phyloP scores from a whole-genome alignment of 2,329 filamentous ascomycete genomes.

The Mariannaea sp. region DNA sequence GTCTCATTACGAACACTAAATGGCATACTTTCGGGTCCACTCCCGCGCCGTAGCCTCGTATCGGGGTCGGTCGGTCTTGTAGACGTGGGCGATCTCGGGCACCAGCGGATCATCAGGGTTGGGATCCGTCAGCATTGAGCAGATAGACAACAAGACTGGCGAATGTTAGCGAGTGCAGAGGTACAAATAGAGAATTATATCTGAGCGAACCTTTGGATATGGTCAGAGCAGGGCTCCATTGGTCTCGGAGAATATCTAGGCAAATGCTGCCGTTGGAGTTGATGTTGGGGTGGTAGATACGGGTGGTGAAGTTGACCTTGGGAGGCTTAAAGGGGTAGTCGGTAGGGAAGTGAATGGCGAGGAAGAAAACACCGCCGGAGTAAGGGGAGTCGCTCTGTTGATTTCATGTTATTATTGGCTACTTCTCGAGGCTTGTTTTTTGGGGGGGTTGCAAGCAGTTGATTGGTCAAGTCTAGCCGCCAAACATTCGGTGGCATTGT shows the following conservation, averaged over 20 bases:
- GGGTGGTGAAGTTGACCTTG: constrained; percentile 99
- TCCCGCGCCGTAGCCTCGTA: constrained; percentile 97
- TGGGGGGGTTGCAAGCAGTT: constrained; percentile 9
- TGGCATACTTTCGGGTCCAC: constrained; percentile 99
- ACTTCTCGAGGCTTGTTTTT: not conserved
- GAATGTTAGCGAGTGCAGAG: constrained; percentile 2
- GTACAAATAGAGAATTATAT: constrained; percentile 9
- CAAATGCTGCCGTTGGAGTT: constrained; percentile 99
- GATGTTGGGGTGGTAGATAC: constrained; percentile 99
- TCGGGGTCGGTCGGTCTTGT: constrained; percentile 96
- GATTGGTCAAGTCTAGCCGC: constrained; percentile 22
- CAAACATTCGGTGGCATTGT: constrained; percentile 26
- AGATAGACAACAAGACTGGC: constrained; percentile 95
- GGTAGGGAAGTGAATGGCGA: constrained; percentile 98
- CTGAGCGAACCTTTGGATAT: constrained; percentile 85
- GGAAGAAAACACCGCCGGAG: constrained; percentile 98
- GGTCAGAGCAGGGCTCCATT: constrained; percentile 98
- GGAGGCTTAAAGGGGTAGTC: constrained; percentile 99
- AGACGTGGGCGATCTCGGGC: constrained; percentile 98
- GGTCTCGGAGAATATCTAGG: constrained; percentile 95
- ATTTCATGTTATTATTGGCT: constrained; percentile 37
- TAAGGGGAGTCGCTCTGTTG: constrained; percentile 90
- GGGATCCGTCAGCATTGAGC: constrained; percentile 99
- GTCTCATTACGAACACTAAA: constrained; percentile 56
- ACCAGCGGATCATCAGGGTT: constrained; percentile 99